Evolutionary conservation across 2,329 filamentous ascomycete genomes (phyloP).

Genomic region (Fusarium sp.): DNA sequence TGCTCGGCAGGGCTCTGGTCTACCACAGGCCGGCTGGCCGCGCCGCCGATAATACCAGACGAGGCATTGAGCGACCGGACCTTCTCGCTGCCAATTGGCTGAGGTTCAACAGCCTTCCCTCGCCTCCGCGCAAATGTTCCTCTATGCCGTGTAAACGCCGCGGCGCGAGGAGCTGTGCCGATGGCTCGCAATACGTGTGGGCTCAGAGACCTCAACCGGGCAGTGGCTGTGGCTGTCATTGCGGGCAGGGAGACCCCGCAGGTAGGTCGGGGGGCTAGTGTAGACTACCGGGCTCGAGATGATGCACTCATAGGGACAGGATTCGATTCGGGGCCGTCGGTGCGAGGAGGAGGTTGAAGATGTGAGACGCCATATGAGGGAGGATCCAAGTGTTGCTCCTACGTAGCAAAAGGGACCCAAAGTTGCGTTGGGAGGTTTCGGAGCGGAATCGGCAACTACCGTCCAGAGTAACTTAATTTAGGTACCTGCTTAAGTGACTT

Average conservation of each 20-base stretch:
- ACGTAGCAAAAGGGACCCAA: constrained; percentile 8
- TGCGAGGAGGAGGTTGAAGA: constrained; percentile 5
- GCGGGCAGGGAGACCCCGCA: constrained; percentile 11
- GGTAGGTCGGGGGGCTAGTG: constrained; percentile 5
- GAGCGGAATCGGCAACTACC: constrained; percentile 39
- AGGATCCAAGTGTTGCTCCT: background rate
- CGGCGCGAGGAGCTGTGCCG: constrained; percentile 51
- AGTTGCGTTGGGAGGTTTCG: constrained; percentile 19
- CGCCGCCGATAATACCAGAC: constrained; percentile 25
- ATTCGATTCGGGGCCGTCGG: background rate
- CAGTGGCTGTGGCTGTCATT: constrained; percentile 75
- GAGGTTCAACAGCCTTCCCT: constrained; percentile 71
- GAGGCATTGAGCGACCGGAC: constrained; percentile 30
- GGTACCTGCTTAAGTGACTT: constrained; percentile 33
- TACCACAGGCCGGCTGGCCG: constrained; percentile 17
- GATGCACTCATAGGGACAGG: constrained; percentile 30
- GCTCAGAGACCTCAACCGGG: constrained; percentile 75
- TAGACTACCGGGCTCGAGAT: constrained; percentile 26
- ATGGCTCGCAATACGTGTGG: constrained; percentile 72
- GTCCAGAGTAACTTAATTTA: constrained; percentile 3
- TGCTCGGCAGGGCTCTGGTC: constrained; percentile 12
- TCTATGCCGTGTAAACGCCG: constrained; percentile 54
- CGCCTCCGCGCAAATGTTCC: constrained; percentile 66
- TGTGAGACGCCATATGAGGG: background rate
- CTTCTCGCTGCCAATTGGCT: constrained; percentile 45